phyloP scores from a whole-genome alignment of 208 protist species.

The Blechomonas ayalai region DNA sequence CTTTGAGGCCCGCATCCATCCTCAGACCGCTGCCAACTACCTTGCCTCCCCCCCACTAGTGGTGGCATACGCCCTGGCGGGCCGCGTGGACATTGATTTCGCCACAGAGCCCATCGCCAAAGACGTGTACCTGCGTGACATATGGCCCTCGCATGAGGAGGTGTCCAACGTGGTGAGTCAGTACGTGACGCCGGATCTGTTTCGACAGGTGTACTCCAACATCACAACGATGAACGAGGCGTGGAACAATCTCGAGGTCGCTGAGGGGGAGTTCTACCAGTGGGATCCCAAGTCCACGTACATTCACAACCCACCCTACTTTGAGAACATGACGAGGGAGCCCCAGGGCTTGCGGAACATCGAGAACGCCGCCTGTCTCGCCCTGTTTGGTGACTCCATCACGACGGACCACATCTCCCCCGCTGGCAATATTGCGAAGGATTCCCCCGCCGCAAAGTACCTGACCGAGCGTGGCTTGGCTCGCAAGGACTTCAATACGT shows the following conservation, averaged over 20 bases:
- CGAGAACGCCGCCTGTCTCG: slow-evolving; percentile 76
- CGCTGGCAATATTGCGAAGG: slow-evolving; percentile 93
- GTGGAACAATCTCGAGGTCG: slow-evolving; percentile 90
- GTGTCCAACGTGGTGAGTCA: slow-evolving; percentile 64
- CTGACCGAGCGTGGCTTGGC: slow-evolving; percentile 72
- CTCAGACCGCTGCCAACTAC: slow-evolving; percentile 92
- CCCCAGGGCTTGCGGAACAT: slow-evolving; percentile 45
- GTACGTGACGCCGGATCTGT: slow-evolving; percentile 85
- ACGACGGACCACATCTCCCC: slow-evolving; percentile 97
- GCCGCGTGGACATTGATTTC: slow-evolving; percentile 94
- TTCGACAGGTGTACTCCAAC: slow-evolving; percentile 87
- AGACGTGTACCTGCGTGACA: slow-evolving; percentile 93
- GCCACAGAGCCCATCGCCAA: slow-evolving; percentile 84
- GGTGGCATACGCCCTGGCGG: slow-evolving; percentile 94
- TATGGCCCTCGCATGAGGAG: slow-evolving; percentile 94
- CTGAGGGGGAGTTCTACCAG: slow-evolving; percentile 84
- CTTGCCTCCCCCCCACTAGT: slow-evolving; percentile 94
- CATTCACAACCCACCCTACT: slow-evolving; percentile 95
- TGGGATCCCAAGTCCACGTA: slow-evolving; percentile 95
- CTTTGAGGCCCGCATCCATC: slow-evolving; percentile 95
- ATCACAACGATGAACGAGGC: slow-evolving; percentile 86
- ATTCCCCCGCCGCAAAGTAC: slow-evolving; percentile 90
- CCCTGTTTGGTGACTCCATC: slow-evolving; percentile 94
- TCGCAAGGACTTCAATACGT: slow-evolving; percentile 94
- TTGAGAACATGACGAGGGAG: slow-evolving; percentile 77